Conservation (phyloP, 768 basidiomycete species). For the Hirschioporus abietinus region DNA sequence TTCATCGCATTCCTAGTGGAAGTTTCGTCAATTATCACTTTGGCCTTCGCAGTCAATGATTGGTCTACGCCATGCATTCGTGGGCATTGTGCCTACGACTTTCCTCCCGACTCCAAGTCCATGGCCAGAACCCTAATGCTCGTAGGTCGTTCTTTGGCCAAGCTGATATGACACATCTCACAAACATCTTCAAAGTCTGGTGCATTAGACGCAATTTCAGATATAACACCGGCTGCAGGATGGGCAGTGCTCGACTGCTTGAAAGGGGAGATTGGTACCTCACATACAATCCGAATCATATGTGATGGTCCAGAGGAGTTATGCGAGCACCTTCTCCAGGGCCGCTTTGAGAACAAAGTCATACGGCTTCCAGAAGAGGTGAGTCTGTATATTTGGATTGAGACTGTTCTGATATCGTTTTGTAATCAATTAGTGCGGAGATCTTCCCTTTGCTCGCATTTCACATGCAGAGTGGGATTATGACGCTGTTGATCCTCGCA, state of each 20-base stretch:
- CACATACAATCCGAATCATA: constrained; percentile 7
- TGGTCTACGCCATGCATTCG: background rate
- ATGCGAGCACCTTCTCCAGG: constrained; percentile 16
- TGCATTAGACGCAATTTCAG: constrained; percentile 4
- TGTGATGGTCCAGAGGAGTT: constrained; percentile 4
- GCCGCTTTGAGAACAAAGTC: constrained; percentile 11
- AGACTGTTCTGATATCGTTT: background rate
- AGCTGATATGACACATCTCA: background rate
- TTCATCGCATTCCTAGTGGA: background rate
- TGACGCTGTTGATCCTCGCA: background rate
- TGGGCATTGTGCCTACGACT: background rate
- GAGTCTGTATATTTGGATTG: no score
- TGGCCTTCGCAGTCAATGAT: background rate
- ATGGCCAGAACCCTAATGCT: background rate
- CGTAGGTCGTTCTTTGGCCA: background rate
- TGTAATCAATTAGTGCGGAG: background rate
- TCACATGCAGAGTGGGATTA: background rate
- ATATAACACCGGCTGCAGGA: constrained; percentile 18
- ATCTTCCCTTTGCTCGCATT: background rate
- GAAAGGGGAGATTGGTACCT: constrained; percentile 3
- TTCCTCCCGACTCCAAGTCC: background rate
- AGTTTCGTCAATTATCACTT: background rate
- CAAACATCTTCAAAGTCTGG: constrained; percentile 2
- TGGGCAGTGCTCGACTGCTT: constrained; percentile 15
- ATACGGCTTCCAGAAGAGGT: constrained; percentile 16